A percentile compares a stretch with the other conserved stretches of the same genome.
These are phyloP conservation scores for Ilex paraguariensis DNA, from an alignment of 305 asterid genomes.

Conservation along the genomic window DNA sequence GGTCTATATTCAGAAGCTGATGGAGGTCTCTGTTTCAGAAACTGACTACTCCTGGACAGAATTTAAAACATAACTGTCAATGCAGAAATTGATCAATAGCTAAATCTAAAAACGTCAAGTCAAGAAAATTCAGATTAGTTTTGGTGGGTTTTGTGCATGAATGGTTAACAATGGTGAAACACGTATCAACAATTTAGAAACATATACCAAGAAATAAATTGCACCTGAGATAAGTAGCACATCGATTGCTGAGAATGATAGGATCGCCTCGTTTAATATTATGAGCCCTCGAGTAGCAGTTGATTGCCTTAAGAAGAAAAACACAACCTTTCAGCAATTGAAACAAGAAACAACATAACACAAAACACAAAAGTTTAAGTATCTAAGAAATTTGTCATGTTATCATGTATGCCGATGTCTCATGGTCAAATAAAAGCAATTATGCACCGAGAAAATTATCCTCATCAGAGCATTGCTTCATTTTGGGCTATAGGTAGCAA, in stretches of 20 bases:
- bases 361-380: conserved; percentile 10
- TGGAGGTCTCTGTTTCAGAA: conserved; percentile 73
- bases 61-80: conserved; percentile 8
- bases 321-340: too few species aligned
- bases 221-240: conserved; percentile 84
- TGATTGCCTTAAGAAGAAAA: conserved; percentile 60
- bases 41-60: conserved; percentile 60
- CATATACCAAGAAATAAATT: background rate
- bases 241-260: conserved; percentile 73
- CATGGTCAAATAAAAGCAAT: too few species aligned
- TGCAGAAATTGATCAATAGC: conserved; percentile 7
- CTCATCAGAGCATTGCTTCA: too few species aligned
- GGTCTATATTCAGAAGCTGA: conserved; percentile 76
- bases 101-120: background rate
- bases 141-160: too few species aligned
- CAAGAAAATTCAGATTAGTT: too few species aligned
- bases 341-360: conserved; percentile 4
- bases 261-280: conserved; percentile 71
- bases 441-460: too few species aligned
- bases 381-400: conserved; percentile 2
- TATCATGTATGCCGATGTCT: background rate
- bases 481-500: too few species aligned
- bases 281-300: conserved; percentile 75
- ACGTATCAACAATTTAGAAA: background rate
- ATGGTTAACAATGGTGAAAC: background rate